Conservation (phyloP, 768 basidiomycete genomes). For the Russula ochroleuca region DNA sequence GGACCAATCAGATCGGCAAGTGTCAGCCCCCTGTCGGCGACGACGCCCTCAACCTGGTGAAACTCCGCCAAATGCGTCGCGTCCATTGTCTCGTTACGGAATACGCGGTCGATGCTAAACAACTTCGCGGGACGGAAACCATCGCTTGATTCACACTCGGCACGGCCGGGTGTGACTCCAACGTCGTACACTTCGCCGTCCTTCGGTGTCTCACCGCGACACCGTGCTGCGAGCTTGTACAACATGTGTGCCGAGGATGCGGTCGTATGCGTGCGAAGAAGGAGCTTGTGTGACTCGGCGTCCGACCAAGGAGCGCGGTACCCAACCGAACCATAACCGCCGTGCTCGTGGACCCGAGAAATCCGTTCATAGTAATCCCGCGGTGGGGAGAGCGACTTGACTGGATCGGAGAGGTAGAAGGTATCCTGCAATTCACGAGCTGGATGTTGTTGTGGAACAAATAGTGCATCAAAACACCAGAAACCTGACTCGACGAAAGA, state of each 20-base stretch:
- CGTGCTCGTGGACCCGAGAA: constrained; percentile 75
- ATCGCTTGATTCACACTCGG: constrained; percentile 43
- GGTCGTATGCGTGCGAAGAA: constrained; percentile 95
- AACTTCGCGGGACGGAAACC: constrained; percentile 90
- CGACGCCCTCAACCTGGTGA: constrained; percentile 99
- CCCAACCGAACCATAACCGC: constrained; percentile 89
- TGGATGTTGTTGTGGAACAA: constrained; percentile 98
- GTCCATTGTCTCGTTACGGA: constrained; percentile 98
- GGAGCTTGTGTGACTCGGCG: constrained; percentile 86
- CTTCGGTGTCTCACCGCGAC: constrained; percentile 54
- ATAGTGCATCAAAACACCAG: constrained; percentile 99
- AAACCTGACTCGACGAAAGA: constrained; percentile 96
- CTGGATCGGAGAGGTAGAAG: constrained; percentile 95
- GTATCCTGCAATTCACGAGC: constrained; percentile 97
- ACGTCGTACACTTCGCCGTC: constrained; percentile 34
- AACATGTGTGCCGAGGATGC: constrained; percentile 93
- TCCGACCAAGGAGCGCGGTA: constrained; percentile 96
- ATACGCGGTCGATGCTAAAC: constrained; percentile 97
- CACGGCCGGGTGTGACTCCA: constrained; percentile 39
- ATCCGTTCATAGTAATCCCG: constrained; percentile 83
- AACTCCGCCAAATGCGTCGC: constrained; percentile 98
- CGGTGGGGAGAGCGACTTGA: constrained; percentile 67
- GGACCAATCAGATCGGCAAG: constrained; percentile 92
- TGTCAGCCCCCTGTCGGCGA: constrained; percentile 89
- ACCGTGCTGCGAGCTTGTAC: constrained; percentile 84